Base-by-base conservation (phyloP, 1,284 basidiomycete genomes). In the Cystobasidium slooffiae region DNA sequence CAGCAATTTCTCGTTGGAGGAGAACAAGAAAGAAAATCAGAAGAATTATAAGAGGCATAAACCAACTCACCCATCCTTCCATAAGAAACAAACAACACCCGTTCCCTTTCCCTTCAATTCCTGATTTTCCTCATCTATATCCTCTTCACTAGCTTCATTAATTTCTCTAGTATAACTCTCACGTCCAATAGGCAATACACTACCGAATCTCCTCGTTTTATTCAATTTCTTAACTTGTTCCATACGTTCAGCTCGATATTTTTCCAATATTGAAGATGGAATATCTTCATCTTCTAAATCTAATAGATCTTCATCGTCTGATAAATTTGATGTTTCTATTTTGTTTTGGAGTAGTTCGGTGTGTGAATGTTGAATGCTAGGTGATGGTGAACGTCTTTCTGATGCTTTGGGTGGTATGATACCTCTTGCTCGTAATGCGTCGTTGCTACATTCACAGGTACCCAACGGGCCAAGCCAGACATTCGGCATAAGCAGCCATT, bases 121-220 rank as follows among this genome's bases (percentile, higher is more conserved):
- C 72, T 87, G 84, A 39, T 87, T 83, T 53, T 90, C 90, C 9
- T 85, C 90, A 8, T 89, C 88, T 68, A 90, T 88, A 76, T 88
- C 85, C 3, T 88, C 82, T 77, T 87, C 88, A 82, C 94, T 97
- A 0, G 92, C 93, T 74, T 98, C 94, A 0, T 95, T 98, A 18
- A 99, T 92, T 80, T 98, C 93, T 65, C 91, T 86, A 44, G 92
- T 96, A 83, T 98, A 99, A 82, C 97, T 95, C 20, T 94, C 93
- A 77, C 96, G 85, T 41, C 89, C 88, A 76, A 99, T 96, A 1
- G 94, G 94, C 22, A 91, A 91, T 63, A 98, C 88, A 58, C 89
- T 84, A 22, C 96, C 94, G 81, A 94, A 97, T 69, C 89, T 87
- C 9, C 89, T 89, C 75, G 85, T 87, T 79, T 87, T 87, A 75